A percentile compares a stretch with the other conserved stretches of the same genome.
Conservation (phyloP, 1,139 yeast species). For the Wickerhamomyces sp. region DNA sequence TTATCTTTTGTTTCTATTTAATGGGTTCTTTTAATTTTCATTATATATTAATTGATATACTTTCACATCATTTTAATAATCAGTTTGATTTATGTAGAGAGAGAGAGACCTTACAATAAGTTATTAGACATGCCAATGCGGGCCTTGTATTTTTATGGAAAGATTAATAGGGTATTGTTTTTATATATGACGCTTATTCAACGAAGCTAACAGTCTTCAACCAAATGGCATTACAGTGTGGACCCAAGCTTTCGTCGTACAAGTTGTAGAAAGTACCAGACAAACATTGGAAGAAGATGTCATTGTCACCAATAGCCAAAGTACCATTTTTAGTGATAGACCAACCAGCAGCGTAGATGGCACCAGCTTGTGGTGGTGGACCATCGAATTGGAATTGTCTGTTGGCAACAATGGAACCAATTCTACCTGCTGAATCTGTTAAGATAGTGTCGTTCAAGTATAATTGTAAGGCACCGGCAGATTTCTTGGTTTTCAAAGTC, state of each 20-base stretch:
- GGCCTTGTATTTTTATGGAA: too few species aligned
- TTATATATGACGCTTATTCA: too few species aligned
- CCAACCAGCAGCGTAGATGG: conserved; percentile 84
- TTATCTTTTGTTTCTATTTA: not conserved
- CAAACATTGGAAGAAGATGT: conserved; percentile 68
- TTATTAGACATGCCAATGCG: too few species aligned
- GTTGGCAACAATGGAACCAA: conserved; percentile 78
- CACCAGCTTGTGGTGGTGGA: conserved; percentile 87
- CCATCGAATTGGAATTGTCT: conserved; percentile 85
- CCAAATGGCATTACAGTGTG: conserved; percentile 59
- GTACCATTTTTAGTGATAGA: conserved; percentile 55
- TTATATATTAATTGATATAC: too few species aligned
- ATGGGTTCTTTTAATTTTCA: too few species aligned
- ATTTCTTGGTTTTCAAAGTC: not conserved
- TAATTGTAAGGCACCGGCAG: conserved; percentile 19
- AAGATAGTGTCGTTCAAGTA: conserved; percentile 39
- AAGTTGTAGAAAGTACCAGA: conserved; percentile 79
- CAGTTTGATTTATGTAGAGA: too few species aligned
- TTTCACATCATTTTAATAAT: too few species aligned
- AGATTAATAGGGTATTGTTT: too few species aligned
- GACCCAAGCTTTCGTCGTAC: conserved; percentile 62
- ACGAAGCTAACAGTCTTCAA: conserved; percentile 56
- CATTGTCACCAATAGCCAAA: conserved; percentile 63
- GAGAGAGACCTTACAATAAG: too few species aligned
- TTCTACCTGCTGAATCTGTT: conserved; percentile 59